A percentile compares a stretch with the other conserved stretches of the same genome.
phyloP scores from a whole-genome alignment of 768 basidiomycete species.

The Coprinellus aureogranulatus region DNA sequence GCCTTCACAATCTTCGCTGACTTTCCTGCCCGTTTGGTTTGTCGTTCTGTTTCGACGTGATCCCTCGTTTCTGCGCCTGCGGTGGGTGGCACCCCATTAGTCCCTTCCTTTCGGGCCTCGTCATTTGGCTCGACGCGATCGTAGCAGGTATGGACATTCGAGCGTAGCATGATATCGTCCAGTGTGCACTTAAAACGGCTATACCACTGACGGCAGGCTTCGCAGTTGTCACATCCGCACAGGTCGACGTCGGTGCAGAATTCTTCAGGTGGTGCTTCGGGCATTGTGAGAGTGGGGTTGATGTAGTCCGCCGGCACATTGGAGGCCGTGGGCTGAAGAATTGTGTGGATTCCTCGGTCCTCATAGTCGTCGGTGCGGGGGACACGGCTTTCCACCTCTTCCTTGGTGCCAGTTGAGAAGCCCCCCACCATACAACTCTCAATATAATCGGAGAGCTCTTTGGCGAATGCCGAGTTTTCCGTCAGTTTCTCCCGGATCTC shows the following conservation, averaged over 20 bases:
- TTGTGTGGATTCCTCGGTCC: no score
- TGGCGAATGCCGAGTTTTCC: slow-evolving; percentile 21
- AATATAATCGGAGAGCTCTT: slow-evolving; percentile 21
- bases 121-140: neutral
- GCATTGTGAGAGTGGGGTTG: slow-evolving; percentile 24
- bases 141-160: slow-evolving; percentile 30
- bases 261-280: slow-evolving; percentile 17
- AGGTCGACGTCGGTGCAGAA: neutral
- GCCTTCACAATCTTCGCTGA: no score
- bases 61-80: no score
- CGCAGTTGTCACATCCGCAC: neutral
- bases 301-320: slow-evolving; percentile 1
- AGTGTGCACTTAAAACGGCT: slow-evolving; percentile 13
- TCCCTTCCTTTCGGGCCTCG: no score
- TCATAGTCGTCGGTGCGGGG: neutral
- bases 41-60: slow-evolving; percentile 11
- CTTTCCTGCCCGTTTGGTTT: slow-evolving; percentile 1
- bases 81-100: no score
- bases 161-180: slow-evolving; percentile 24
- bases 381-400: slow-evolving; percentile 12
- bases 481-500: slow-evolving; percentile 29
- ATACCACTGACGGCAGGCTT: slow-evolving; percentile 15
- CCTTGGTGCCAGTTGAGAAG: slow-evolving; percentile 22
- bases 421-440: slow-evolving; percentile 32
- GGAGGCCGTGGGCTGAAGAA: neutral